Evolutionary conservation across 345 rosid species (phyloP), one percentile per base, ranked within the genome.

Genomic region (Salix brachista): DNA sequence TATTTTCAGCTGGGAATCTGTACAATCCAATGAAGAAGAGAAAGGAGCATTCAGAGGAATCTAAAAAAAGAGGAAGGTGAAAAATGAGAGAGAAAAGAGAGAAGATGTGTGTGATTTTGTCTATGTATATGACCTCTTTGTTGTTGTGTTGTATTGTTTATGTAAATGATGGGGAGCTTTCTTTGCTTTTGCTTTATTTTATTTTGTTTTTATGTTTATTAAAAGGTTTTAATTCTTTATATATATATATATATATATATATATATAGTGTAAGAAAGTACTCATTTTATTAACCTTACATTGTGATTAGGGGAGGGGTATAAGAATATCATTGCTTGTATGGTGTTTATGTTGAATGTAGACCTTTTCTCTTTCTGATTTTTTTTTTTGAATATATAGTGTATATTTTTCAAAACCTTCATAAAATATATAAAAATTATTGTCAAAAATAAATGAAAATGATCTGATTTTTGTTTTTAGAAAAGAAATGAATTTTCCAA

Each of bases 21-120:
- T 76, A 81, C 88, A 85, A 87, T 86, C 87, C 84, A 89, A 88
- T 79, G 83, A 82, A 88, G 84, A 85, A 84, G 85, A 79, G 85
- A 79, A 84, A 83, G 79, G 78, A 69, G 42, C 82, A 85, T 80
- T 75, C 67, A 77, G 79, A 87, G 88, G 94, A 89, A 90, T 87
- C 92, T 89, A 81, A 87, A 83, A 84, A 81, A 74, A 78, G 70
- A 72, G 71, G 86, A 73, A 81, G 80, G 81, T 75, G 86, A 82
- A 86, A 85, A 73, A 60, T 80, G 79, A 65, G 78, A 70, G 41
- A 75, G 61, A 42, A 71, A 42, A 34, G 46, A 48, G 61, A 7
- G 48, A 16, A 12, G 56, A 52, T 36, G 18, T 25, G 8, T 48
- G 78, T 25, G 54, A 42, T 13, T 74, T 58, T 75, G 77, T 60